Base-by-base conservation (phyloP, 352 stramenopile genomes). In the Globisporangium cylindrosporum region DNA sequence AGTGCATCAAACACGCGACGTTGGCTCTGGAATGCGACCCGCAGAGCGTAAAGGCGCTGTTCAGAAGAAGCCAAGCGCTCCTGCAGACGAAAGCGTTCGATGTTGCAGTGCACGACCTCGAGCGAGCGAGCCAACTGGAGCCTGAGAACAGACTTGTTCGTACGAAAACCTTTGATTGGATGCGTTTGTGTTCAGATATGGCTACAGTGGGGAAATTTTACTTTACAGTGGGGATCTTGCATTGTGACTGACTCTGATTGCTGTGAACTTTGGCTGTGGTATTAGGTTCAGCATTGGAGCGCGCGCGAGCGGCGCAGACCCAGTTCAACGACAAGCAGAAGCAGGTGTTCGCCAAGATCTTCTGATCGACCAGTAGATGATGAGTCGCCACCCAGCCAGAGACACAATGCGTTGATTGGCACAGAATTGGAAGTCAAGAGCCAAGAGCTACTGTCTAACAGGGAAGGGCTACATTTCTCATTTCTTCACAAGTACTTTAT, bases 51-150 rank as follows among this genome's bases (percentile, higher is more conserved):
- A 94, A 94, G 66, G 84, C 85, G 60, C 75, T 83, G 12, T 93
- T 80, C 70, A 75, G 80, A 32, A 79, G 85, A 51, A 89, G 84
- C 55, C 84, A 93, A 59, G 87, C 82, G 41, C 84, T 82, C 51
- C 51, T 81, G 5, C 64, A 72, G 14, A 72, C 70, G 24, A 92
- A 90, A 59, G 77, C 84, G 56, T 92, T 89, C 48, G 73, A 84
- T 7, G 54, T 81, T 8, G 85, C 83, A 3, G 58, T 92, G 8
- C 59, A 51, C n/a, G 85, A 93, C 72, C 71, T 93, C 41, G 73
- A 73, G 25, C 64, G 62, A 9, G 67, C 78, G 20, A 32, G 74
- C 10, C 38, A 77, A 2, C 36, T 79, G 8, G 80, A 91, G 24
- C 80, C 80, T 0, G 65, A 73, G 22, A 89, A 70, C 69, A 86